Percentiles rank a stretch among this genome's conserved stretches.
Evolutionary conservation across 164 flowering plant species (phyloP).

Genomic region (Annona squamosa): DNA sequence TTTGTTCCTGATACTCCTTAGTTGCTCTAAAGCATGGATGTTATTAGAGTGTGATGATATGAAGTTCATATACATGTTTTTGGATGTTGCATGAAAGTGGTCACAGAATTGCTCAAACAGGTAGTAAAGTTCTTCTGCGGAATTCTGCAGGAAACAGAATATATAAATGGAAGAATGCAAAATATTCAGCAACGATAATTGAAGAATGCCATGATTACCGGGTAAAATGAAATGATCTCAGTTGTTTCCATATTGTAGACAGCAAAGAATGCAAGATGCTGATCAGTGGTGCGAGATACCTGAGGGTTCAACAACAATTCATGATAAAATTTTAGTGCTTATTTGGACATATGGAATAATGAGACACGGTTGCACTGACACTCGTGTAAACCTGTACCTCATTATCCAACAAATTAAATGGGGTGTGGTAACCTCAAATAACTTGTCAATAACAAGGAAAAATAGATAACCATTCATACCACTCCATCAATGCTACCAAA

Average conservation of each 20-base stretch:
- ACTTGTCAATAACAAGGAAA: constrained; percentile 1
- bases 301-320: constrained; percentile 19
- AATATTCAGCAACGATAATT: neutral
- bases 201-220: constrained; percentile 36
- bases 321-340: neutral
- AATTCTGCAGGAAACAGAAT: constrained; percentile 39
- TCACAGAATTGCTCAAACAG: constrained; percentile 83
- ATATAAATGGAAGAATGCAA: constrained; percentile 8
- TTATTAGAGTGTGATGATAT: constrained; percentile 94
- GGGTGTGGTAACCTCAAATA: neutral
- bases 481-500: constrained; percentile 96
- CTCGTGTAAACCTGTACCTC: neutral
- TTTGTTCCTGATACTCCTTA: constrained; percentile 53
- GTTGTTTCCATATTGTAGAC: constrained; percentile 97
- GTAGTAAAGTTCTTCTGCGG: constrained; percentile 76
- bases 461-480: constrained; percentile 37
- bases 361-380: neutral
- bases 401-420: neutral
- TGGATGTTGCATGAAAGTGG: constrained; percentile 62
- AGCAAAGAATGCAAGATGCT: constrained; percentile 81
- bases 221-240: constrained; percentile 84
- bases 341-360: neutral
- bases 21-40: constrained; percentile 74
- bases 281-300: constrained; percentile 82
- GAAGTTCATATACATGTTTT: constrained; percentile 56